These are phyloP conservation scores for Celoporthe dispersa DNA, from an alignment of 2,329 filamentous ascomycete genomes.

Conservation along the genomic window DNA sequence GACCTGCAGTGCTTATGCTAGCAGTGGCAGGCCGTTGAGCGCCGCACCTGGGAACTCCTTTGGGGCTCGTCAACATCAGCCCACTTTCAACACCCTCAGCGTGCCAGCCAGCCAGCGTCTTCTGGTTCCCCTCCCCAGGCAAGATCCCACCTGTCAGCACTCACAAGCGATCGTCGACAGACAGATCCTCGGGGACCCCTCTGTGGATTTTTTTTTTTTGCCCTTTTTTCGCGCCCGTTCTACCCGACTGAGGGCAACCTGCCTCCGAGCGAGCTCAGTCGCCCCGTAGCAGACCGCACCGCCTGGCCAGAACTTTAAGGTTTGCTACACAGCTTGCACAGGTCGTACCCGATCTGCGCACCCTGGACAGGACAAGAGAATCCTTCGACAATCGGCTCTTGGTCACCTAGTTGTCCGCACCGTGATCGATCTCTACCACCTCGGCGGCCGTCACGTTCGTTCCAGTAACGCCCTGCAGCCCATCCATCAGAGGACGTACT, in stretches of 20 bases:
- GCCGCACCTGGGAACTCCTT: background rate
- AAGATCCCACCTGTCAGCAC: background rate
- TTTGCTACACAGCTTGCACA: background rate
- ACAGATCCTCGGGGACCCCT: background rate
- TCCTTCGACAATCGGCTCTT: background rate
- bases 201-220: background rate
- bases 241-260: background rate
- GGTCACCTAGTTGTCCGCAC: background rate
- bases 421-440: background rate
- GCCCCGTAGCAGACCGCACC: background rate
- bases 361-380: background rate
- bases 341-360: background rate
- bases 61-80: constrained; percentile 10
- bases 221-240: background rate
- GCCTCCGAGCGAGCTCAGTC: background rate
- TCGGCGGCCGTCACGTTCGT: background rate
- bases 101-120: constrained; percentile 2
- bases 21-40: background rate
- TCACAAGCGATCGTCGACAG: background rate
- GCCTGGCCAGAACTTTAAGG: background rate
- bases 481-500: background rate
- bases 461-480: background rate
- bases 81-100: constrained; percentile 13
- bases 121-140: background rate
- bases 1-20: background rate